Evolutionary conservation across 768 basidiomycete species (phyloP).

Genomic region (Phlebiopsis flavidoalba): DNA sequence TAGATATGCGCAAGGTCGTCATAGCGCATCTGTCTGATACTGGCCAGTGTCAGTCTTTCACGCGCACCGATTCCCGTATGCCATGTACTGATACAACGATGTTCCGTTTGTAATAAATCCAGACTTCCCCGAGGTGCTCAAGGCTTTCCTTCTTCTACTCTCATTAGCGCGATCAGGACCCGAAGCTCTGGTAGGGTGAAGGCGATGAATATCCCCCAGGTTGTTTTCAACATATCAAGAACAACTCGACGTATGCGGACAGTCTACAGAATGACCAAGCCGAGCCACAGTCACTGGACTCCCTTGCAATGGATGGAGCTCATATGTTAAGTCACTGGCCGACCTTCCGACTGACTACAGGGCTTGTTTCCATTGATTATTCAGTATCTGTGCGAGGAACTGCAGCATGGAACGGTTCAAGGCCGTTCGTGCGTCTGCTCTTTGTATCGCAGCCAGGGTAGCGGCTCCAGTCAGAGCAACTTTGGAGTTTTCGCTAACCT

Average conservation of each 20-base stretch:
- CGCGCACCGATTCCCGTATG: constrained; percentile 9
- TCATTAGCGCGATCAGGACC: constrained; percentile 50
- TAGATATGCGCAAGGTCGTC: constrained; percentile 50
- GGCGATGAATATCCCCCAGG: constrained; percentile 67
- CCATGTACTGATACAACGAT: neutral
- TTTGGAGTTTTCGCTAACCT: neutral
- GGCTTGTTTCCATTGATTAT: constrained; percentile 69
- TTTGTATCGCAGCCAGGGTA: constrained; percentile 60
- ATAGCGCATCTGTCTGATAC: constrained; percentile 55
- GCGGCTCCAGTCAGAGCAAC: constrained; percentile 22
- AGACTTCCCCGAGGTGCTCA: constrained; percentile 61
- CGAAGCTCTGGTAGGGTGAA: constrained; percentile 65
- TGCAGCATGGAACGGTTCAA: constrained; percentile 75
- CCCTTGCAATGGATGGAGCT: constrained; percentile 21
- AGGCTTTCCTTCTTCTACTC: constrained; percentile 54
- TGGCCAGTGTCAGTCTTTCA: constrained; percentile 49
- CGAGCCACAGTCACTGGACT: constrained; percentile 27
- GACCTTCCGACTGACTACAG: constrained; percentile 15
- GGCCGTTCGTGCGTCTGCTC: constrained; percentile 51
- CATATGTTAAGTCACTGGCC: constrained; percentile 18
- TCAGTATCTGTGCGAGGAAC: constrained; percentile 72
- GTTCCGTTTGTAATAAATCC: neutral
- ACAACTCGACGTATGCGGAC: constrained; percentile 56
- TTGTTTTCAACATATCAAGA: constrained; percentile 82
- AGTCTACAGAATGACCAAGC: constrained; percentile 34